These are phyloP conservation scores for Podospora appendiculata DNA, from an alignment of 495 filamentous ascomycete species.

Conservation along the genomic window DNA sequence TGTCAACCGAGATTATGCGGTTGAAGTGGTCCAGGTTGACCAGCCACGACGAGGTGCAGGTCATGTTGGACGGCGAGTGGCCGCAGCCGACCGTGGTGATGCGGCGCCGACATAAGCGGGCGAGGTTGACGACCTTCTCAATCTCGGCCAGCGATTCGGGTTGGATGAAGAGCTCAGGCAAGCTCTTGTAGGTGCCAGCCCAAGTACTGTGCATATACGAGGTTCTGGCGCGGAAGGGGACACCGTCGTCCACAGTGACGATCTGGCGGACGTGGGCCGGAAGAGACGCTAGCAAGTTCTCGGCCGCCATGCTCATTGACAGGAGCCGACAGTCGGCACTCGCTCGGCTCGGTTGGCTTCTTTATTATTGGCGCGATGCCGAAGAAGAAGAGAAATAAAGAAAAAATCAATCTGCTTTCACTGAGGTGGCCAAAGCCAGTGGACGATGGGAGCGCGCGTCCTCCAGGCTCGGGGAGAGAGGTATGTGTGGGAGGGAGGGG, in stretches of 20 bases:
- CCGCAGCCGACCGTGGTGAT: conserved; percentile 75
- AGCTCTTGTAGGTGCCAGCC: conserved; percentile 83
- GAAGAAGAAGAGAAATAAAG: too few species aligned
- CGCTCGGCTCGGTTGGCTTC: too few species aligned
- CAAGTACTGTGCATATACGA: conserved; percentile 85
- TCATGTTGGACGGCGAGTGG: conserved; percentile 88
- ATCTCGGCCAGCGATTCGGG: conserved; percentile 73
- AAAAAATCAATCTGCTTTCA: too few species aligned
- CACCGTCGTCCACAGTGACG: conserved; percentile 20
- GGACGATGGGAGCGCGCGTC: too few species aligned
- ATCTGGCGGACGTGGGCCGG: conserved; percentile 12
- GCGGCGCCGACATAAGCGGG: conserved; percentile 70
- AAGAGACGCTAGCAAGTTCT: conserved; percentile 6
- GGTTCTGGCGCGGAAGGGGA: conserved; percentile 69
- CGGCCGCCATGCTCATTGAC: conserved; percentile 7
- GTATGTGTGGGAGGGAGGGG: too few species aligned
- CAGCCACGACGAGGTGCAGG: conserved; percentile 91
- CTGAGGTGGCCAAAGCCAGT: too few species aligned
- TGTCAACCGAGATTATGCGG: conserved; percentile 60
- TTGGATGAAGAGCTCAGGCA: conserved; percentile 82
- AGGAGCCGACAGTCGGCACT: neutral
- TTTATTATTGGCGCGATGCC: too few species aligned
- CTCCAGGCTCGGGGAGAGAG: too few species aligned
- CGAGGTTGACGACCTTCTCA: conserved; percentile 72
- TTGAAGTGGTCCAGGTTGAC: conserved; percentile 84